A percentile compares a stretch with the other conserved stretches of the same genome.
Conservation (phyloP, 108 stramenopile species). For the Cylindrotheca closterium region DNA sequence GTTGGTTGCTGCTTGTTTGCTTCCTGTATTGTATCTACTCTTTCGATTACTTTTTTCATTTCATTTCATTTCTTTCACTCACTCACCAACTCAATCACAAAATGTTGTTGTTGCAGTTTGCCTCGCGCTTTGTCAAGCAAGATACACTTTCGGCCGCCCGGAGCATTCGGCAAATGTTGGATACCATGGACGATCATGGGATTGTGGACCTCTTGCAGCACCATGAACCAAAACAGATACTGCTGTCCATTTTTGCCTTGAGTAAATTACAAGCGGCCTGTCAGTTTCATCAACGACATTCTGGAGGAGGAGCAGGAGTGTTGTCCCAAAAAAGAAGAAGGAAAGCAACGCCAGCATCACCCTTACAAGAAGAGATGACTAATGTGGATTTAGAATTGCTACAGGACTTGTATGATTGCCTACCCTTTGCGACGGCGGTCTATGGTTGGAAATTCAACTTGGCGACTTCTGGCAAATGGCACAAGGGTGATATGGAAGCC, state of each 20-base stretch:
- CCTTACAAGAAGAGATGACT: not conserved
- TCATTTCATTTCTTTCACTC: too few species aligned
- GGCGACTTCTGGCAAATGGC: constrained; percentile 53
- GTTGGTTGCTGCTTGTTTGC: too few species aligned
- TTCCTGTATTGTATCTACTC: too few species aligned
- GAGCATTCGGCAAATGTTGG: constrained; percentile 54
- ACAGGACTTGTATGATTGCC: constrained; percentile 61
- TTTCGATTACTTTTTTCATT: too few species aligned
- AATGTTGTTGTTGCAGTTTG: constrained; percentile 35
- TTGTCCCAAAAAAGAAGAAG: not conserved
- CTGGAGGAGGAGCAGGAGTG: not conserved
- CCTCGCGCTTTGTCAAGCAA: constrained; percentile 37
- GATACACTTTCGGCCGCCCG: constrained; percentile 52
- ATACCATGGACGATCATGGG: constrained; percentile 57
- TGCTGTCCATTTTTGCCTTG: constrained; percentile 11
- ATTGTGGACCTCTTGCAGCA: constrained; percentile 45
- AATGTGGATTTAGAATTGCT: constrained; percentile 33
- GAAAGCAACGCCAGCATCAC: too few species aligned
- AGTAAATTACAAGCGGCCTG: constrained; percentile 13
- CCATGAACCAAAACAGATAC: constrained; percentile 20
- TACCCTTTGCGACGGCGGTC: constrained; percentile 55
- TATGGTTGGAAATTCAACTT: constrained; percentile 72
- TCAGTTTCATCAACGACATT: not conserved
- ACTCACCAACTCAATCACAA: too few species aligned
- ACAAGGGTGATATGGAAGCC: constrained; percentile 47